Evolutionary conservation across 106 monocot genomes (phyloP), one percentile per base, ranked within the genome.

Genomic region (Dendrobium huoshanense): DNA sequence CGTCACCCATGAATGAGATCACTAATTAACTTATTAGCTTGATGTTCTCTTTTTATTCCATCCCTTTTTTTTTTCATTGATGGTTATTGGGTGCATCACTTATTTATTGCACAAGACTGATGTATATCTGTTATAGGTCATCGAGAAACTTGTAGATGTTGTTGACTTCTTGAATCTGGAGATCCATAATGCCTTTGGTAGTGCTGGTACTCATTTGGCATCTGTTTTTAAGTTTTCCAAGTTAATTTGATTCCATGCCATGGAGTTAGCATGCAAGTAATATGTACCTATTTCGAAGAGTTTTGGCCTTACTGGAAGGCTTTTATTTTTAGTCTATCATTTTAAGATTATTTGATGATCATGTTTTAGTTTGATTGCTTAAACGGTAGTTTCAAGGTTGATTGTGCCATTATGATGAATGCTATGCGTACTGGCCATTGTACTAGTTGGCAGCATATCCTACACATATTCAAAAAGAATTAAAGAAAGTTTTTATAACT

Each of bases 91-190:
- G 43, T 73, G 17, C 27, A 67, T 25, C 9, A 33, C n/a, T 72
- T 65, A 37, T 74, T n/a, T 29, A 44, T 5, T 42, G 42, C 20
- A 7, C 43, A 74, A 74, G 43, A 8, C 25, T 76, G 45, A 76
- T 27, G 11, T 9, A 68, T 22, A 70, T 81, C 77, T 81, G 24
- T 84, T 82, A 55, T 84, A 98, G 98, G 89, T 98, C 54, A 91
- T 98, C 89, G 95, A 91, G 79, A 98, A 95, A 65, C 92, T 98
- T 55, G 94, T 98, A 77, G 95, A 98, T 72, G 88, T 92, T 82
- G 92, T 98, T 27, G 92, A 95, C 44, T 91, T 91, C 77, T 89
- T 98, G 67, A 91, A 98, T 88, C 79, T 95, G 72, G 92, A 92
- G 86, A 95, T 98, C 67, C 82, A 84, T 84, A 85, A 85, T 74